These are phyloP conservation scores for Coprinopsis sp. DNA, from an alignment of 768 basidiomycete species.

Conservation along the genomic window DNA sequence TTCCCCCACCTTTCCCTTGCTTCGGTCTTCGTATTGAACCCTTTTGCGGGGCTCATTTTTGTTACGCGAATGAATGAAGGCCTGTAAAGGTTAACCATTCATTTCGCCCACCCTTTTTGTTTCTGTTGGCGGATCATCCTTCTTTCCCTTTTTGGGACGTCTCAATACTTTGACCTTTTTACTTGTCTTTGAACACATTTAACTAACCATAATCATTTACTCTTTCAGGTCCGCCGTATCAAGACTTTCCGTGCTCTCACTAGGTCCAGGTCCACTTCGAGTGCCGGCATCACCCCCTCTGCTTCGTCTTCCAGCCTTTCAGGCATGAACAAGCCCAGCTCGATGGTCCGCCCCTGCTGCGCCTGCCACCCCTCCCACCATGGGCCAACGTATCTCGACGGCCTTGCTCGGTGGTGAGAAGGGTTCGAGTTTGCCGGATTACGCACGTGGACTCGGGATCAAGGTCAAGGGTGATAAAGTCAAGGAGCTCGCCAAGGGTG, in stretches of 20 bases:
- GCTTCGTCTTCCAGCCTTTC: conserved; percentile 17
- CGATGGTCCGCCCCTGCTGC: conserved; percentile 27
- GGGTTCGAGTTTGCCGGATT: conserved; percentile 33
- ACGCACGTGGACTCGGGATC: conserved; percentile 15
- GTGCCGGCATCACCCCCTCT: conserved; percentile 26
- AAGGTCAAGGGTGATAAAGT: conserved; percentile 15
- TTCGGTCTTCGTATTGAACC: neutral
- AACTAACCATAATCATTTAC: conserved; percentile 11
- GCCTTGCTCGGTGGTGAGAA: conserved; percentile 32
- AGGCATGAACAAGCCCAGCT: conserved; percentile 21
- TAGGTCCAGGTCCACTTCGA: conserved; percentile 34
- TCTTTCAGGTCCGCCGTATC: conserved; percentile 61
- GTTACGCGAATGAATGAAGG: no score
- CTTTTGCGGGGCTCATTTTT: neutral
- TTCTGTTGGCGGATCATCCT: no score
- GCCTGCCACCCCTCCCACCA: conserved; percentile 19
- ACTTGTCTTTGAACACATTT: neutral
- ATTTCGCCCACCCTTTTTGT: no score
- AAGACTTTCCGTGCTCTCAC: conserved; percentile 50
- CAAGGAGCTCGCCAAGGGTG: conserved; percentile 20
- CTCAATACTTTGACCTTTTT: neutral
- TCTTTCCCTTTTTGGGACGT: no score
- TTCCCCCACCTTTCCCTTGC: neutral
- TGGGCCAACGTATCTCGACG: conserved; percentile 30
- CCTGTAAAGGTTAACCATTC: no score